phyloP scores from a whole-genome alignment of 2,329 filamentous ascomycete genomes.

The Lachnellula arida region DNA sequence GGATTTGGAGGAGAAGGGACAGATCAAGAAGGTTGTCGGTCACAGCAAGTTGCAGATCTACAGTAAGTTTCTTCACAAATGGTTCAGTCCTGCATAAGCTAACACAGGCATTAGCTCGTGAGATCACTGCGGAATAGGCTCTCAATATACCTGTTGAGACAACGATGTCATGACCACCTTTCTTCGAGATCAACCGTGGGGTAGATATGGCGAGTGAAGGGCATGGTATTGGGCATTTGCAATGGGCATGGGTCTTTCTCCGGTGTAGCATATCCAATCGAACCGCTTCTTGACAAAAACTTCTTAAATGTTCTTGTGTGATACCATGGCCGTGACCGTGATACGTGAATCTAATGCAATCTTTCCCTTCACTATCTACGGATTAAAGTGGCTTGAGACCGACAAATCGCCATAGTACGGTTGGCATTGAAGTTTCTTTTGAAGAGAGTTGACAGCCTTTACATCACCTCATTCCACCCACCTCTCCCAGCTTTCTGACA shows the following conservation, averaged over 20 bases:
- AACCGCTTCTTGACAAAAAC: constrained; percentile 19
- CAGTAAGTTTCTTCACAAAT: constrained; percentile 51
- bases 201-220: constrained; percentile 24
- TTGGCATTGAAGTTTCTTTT: no score
- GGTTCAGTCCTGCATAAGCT: constrained; percentile 24
- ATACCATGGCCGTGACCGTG: neutral
- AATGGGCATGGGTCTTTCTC: constrained; percentile 30
- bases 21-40: constrained; percentile 95
- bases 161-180: constrained; percentile 31
- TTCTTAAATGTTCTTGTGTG: neutral
- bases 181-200: constrained; percentile 26
- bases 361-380: neutral
- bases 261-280: constrained; percentile 34
- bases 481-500: no score
- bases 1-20: constrained; percentile 95
- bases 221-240: constrained; percentile 30
- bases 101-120: constrained; percentile 48
- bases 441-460: no score
- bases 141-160: constrained; percentile 10
- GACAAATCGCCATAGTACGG: no score
- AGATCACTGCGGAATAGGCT: constrained; percentile 47
- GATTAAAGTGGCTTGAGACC: no score
- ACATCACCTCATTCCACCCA: no score
- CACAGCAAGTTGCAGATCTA: constrained; percentile 99
- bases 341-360: neutral